These are phyloP conservation scores for Monoraphidium neglectum DNA, from an alignment of 139 green algal genomes.

Conservation along the genomic window DNA sequence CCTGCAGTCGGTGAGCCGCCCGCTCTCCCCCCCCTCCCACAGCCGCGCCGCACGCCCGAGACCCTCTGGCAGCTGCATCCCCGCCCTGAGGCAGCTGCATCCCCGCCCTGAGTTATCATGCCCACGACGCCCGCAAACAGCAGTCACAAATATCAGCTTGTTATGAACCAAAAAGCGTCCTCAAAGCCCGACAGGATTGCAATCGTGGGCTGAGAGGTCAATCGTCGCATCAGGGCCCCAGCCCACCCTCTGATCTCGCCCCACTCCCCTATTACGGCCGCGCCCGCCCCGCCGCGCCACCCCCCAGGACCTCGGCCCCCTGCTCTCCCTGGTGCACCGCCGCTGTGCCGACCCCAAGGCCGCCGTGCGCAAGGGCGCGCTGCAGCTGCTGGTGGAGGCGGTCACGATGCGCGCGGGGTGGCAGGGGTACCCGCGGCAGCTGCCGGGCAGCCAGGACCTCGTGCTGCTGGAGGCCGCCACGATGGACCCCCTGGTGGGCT, in stretches of 20 bases:
- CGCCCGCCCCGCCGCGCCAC: neutral
- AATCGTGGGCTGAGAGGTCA: conserved; percentile 1
- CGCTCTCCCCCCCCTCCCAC: too few species aligned
- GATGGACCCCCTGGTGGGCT: conserved; percentile 62
- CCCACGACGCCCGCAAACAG: too few species aligned
- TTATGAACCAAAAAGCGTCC: conserved; percentile 10
- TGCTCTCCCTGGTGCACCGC: conserved; percentile 47
- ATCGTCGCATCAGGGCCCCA: neutral
- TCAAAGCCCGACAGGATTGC: conserved; percentile 1
- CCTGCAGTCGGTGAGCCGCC: conserved; percentile 5
- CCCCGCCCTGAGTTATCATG: too few species aligned
- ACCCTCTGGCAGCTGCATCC: too few species aligned
- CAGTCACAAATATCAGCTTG: too few species aligned
- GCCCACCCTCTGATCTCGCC: too few species aligned
- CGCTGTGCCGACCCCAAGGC: conserved; percentile 72
- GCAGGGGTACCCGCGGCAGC: conserved; percentile 12
- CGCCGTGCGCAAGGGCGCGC: conserved; percentile 63
- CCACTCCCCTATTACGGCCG: too few species aligned
- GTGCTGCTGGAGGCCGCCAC: conserved; percentile 59
- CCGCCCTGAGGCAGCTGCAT: too few species aligned
- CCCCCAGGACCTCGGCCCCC: conserved; percentile 45
- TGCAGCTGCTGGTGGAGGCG: conserved; percentile 68
- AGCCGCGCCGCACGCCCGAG: too few species aligned
- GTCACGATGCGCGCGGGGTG: conserved; percentile 52
- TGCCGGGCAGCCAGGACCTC: conserved; percentile 43